These are phyloP conservation scores for Melocanna baccifera DNA, from an alignment of 176 grass and related monocot species.

Conservation along the genomic window DNA sequence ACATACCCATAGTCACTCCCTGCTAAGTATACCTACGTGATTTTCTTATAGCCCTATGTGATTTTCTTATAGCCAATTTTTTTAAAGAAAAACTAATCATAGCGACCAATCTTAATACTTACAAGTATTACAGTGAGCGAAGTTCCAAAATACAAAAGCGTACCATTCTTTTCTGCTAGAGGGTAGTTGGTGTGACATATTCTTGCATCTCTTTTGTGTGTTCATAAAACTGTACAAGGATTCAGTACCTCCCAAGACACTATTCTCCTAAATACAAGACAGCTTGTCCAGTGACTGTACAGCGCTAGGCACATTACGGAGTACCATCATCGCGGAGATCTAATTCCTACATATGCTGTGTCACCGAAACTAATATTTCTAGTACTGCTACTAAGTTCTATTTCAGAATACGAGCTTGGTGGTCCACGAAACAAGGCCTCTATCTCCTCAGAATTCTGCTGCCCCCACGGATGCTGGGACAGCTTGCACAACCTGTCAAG, in stretches of 20 bases:
- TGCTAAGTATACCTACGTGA: too few relatives aligned
- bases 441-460: constrained; percentile 22
- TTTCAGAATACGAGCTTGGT: neutral
- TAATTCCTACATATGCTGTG: constrained; percentile 34
- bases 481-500: constrained; percentile 41
- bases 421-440: constrained; percentile 24
- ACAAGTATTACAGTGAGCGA: too few relatives aligned
- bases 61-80: too few relatives aligned
- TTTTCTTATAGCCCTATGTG: too few relatives aligned
- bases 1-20: too few relatives aligned
- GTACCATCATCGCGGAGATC: constrained; percentile 29
- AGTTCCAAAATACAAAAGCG: neutral
- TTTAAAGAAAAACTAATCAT: too few relatives aligned
- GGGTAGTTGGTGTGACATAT: neutral
- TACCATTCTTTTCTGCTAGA: too few relatives aligned
- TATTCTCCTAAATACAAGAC: neutral
- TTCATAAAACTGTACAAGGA: neutral
- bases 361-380: constrained; percentile 16
- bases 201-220: neutral
- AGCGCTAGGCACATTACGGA: neutral
- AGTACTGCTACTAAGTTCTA: neutral
- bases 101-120: too few relatives aligned
- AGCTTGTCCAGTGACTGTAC: neutral
- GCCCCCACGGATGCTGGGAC: constrained; percentile 30
- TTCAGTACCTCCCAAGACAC: neutral